A percentile compares a stretch with the other conserved stretches of the same genome.
These are phyloP conservation scores for Dipteronia dyeriana DNA, from an alignment of 345 rosid species.

Conservation along the genomic window DNA sequence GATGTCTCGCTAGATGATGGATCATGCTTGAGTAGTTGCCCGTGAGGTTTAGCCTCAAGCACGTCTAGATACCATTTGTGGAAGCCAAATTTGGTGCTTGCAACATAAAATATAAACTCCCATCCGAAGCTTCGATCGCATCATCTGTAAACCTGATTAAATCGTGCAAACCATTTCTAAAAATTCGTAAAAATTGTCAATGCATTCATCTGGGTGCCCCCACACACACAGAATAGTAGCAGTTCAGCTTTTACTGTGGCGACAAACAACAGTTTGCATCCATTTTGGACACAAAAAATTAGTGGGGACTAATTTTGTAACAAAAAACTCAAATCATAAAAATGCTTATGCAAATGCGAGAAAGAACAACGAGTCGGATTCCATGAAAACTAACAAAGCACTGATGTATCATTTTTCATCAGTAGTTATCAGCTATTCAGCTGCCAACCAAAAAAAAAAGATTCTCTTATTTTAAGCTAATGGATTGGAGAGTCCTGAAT, in stretches of 20 bases:
- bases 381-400: no score
- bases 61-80: constrained; percentile 44
- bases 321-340: no score
- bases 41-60: constrained; percentile 56
- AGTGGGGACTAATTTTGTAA: background rate
- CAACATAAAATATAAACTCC: constrained; percentile 49
- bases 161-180: background rate
- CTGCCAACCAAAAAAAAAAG: background rate
- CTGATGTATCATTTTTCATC: no score
- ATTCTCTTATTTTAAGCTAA: constrained; percentile 7
- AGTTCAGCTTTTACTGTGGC: no score
- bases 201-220: background rate
- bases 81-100: constrained; percentile 49
- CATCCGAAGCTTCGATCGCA: constrained; percentile 56
- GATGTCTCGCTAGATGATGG: constrained; percentile 39
- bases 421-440: no score
- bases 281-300: background rate
- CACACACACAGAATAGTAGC: no score
- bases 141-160: constrained; percentile 50
- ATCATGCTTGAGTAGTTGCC: constrained; percentile 55
- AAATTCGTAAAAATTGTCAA: background rate
- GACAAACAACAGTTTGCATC: constrained; percentile 11
- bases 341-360: no score
- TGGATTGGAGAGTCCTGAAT: background rate
- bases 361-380: no score